Evolutionary conservation across 1,284 basidiomycete species (phyloP).

Genomic region (Melampsora americana): DNA sequence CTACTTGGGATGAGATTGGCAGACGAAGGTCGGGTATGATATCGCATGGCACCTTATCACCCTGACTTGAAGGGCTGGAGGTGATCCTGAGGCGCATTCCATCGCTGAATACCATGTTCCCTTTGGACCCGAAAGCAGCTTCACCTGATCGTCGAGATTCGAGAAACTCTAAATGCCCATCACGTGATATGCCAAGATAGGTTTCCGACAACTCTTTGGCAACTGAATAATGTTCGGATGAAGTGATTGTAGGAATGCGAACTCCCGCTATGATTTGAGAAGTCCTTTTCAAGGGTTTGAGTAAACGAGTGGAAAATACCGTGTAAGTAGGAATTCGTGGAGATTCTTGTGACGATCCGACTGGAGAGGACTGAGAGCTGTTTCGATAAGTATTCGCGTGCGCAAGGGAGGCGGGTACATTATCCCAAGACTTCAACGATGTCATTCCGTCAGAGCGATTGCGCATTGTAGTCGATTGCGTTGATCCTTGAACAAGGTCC

Average conservation of each 20-base stretch:
- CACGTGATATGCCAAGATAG: slow-evolving; percentile 23
- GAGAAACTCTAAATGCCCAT: slow-evolving; percentile 35
- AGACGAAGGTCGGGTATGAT: too few species aligned
- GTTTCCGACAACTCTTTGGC: not conserved
- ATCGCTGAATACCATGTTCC: slow-evolving; percentile 21
- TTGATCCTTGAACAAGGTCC: slow-evolving; percentile 24
- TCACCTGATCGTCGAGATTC: slow-evolving; percentile 17
- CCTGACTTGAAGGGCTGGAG: not conserved
- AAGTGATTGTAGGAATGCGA: slow-evolving; percentile 2
- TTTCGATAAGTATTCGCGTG: not conserved
- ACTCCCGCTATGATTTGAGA: slow-evolving; percentile 13
- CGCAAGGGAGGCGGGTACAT: not conserved
- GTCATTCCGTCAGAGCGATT: slow-evolving; percentile 25
- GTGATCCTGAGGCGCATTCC: slow-evolving; percentile 26
- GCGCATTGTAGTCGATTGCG: not conserved
- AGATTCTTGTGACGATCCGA: slow-evolving; percentile 8
- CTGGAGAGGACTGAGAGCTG: slow-evolving; percentile 10
- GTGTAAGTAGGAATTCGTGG: slow-evolving; percentile 13
- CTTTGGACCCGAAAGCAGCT: slow-evolving; percentile 23
- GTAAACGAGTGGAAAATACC: slow-evolving; percentile 20
- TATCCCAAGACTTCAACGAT: slow-evolving; percentile 6
- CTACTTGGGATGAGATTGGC: too few species aligned
- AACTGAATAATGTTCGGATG: not conserved
- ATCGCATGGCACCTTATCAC: too few species aligned
- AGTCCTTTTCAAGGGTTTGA: slow-evolving; percentile 23